Base-by-base conservation (phyloP, 2,329 filamentous ascomycete species). In the Pseudogymnoascus sp. region DNA sequence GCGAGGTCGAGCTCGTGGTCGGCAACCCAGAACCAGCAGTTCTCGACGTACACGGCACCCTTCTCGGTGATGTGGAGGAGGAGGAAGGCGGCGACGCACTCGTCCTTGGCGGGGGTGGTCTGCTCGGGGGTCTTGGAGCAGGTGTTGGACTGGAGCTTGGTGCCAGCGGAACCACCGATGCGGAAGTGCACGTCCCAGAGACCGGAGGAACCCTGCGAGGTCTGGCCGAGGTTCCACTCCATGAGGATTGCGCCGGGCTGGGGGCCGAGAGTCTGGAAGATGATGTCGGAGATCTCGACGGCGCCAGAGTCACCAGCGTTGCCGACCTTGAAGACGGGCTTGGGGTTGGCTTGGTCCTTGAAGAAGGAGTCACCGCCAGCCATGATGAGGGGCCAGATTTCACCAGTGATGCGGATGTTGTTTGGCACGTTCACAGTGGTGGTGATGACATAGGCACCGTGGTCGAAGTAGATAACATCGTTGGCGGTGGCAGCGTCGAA, bases 151-250 rank as follows among this genome's bases (percentile, higher is more conserved):
- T 95, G 90, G 14, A 97, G 82, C 65, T 89, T 76, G 28, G 92
- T 95, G 63, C 93, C 93, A 4, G 89, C 87, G 60, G 87, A 86
- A 43, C 94, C 94, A 68, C 91, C 93, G 68, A 99, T 84, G 70
- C 94, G 90, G 76, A 94, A 88, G 78, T 99, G 94, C n/a, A 92
- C 87, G 70, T 99, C 94, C 90, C 92, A 99, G 75, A 97, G 86
- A 64, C 85, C 93, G 18, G 86, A 86, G 1, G 85, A 82, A 54
- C 90, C 91, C 62, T 86, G 81, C 61, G 74, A 79, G 67, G 81
- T 72, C 35, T 85, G 87, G 43, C 84, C 84, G 41, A 96, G 78
- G 75, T 97, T 97, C 89, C 91, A 97, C 73, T 97, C 83, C 77
- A 97, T 85, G 71, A 97, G 82, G 70, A 96, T 90, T 16, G 91